These are phyloP conservation scores for Trichoderma guizhouense DNA, from an alignment of 2,329 filamentous ascomycete genomes.

Conservation along the genomic window DNA sequence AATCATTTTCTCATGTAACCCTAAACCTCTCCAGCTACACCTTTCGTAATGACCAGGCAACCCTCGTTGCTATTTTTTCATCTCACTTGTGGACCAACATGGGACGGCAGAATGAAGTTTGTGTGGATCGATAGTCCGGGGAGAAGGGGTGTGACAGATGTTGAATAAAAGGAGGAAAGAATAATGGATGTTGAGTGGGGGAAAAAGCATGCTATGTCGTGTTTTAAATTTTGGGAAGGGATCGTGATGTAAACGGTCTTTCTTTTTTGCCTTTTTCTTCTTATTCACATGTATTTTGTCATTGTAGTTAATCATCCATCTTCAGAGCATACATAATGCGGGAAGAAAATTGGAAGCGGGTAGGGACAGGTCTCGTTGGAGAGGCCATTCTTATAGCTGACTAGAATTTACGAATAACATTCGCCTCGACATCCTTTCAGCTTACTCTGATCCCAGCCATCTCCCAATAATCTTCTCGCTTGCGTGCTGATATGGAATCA, in stretches of 20 bases:
- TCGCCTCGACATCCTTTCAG: neutral
- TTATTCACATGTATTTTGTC: slow-evolving; percentile 2
- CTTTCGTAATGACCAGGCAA: slow-evolving; percentile 5
- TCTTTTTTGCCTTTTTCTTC: neutral
- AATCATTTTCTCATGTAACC: slow-evolving; percentile 3
- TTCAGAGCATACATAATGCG: neutral
- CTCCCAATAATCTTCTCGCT: neutral
- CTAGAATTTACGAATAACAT: slow-evolving; percentile 8
- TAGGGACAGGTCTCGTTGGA: neutral
- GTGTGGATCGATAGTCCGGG: neutral
- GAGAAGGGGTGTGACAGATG: neutral
- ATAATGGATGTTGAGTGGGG: neutral
- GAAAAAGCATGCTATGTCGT: neutral
- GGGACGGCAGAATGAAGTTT: neutral
- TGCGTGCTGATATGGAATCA: too few relatives aligned
- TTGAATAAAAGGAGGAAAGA: slow-evolving; percentile 1
- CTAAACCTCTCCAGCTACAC: neutral
- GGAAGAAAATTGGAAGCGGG: slow-evolving; percentile 6
- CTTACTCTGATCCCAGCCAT: neutral
- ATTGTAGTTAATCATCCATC: neutral
- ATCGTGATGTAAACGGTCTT: slow-evolving; percentile 6
- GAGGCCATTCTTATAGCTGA: neutral
- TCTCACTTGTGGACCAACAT: neutral
- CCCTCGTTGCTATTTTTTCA: neutral
- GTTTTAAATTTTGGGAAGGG: neutral